phyloP scores from a whole-genome alignment of 805 yeast species.

The Sugiyamaella qingdaonensis region DNA sequence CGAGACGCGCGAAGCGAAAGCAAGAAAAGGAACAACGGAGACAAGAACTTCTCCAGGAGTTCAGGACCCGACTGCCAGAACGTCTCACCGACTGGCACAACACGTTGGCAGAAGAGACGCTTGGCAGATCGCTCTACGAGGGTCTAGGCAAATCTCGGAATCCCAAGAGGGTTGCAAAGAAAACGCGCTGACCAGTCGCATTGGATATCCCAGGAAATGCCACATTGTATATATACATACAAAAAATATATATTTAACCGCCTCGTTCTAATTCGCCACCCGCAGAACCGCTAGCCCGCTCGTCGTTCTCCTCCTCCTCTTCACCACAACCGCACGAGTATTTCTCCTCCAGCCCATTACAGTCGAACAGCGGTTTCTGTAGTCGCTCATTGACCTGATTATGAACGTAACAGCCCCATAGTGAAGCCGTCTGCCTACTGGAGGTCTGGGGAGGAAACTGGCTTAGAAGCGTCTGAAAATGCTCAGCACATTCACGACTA shows the following conservation, averaged over 20 bases:
- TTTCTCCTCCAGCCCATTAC: conserved; percentile 77
- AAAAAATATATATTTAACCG: conserved; percentile 2
- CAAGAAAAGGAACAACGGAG: conserved; percentile 10
- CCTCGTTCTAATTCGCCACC: conserved; percentile 1
- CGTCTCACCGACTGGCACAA: conserved; percentile 26
- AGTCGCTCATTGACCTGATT: conserved; percentile 77
- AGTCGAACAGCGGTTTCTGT: conserved; percentile 71
- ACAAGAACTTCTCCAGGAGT: conserved; percentile 16
- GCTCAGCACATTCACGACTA: conserved; percentile 77
- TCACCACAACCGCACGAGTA: conserved; percentile 95
- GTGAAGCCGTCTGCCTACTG: conserved; percentile 72
- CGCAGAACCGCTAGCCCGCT: neutral
- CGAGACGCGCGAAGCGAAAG: neutral
- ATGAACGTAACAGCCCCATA: conserved; percentile 96
- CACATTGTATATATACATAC: conserved; percentile 1
- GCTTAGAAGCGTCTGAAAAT: conserved; percentile 65
- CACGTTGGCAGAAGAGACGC: conserved; percentile 17
- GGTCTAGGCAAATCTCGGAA: conserved; percentile 4
- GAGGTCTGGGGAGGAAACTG: conserved; percentile 82
- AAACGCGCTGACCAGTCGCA: conserved; percentile 5
- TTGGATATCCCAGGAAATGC: neutral
- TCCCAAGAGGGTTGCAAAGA: conserved; percentile 22
- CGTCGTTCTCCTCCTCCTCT: conserved; percentile 52
- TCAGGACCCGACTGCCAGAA: conserved; percentile 13
- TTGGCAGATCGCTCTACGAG: conserved; percentile 31